Base-by-base conservation (phyloP, 805 yeast genomes). In the Millerozyma miso region DNA sequence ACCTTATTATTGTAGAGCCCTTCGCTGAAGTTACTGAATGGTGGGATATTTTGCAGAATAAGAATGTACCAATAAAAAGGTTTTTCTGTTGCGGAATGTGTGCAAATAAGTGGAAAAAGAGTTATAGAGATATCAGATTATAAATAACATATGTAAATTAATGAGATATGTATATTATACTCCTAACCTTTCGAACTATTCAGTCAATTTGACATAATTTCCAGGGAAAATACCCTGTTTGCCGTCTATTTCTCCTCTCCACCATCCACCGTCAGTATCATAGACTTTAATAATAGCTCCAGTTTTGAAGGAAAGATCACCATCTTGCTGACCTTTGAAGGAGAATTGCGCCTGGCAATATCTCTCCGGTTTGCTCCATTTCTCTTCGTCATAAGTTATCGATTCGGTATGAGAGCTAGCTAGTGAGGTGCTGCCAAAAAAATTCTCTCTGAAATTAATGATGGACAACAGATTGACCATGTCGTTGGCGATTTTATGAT, bases 41-140 rank as follows among this genome's bases (percentile, higher is more conserved):
- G 85, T 81, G 87, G 86, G 81, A 81, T 50, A 66, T 79, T 37
- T 65, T 74, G 39, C 72, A 67, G 32, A 74, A 80, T 43, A 65
- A 60, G 31, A 55, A 66, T 31, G 59, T 80, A 3, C 85, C 87
- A 0, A 65, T 81, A 19, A 72, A 74, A 51, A 61, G 77, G 33
- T 73, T 73, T 45, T 81, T 81, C 48, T 81, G 86, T 49, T 67
- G 76, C 45, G 79, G 77, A 1, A 53, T 60, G 18, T 81, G 86
- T 58, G 60, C 58, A 6, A 36, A 42, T 31, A 54, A 45, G 33
- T 69, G 66, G 52, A 42, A 4, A 20, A n/a, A 39, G 40, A 31
- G 19, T 10, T 10, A 23, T 23, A 23, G 29, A 23, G 29, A 7
- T 23, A 23, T 23, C 29, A 23, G 29, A 23, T 7, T 6, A 23